Evolutionary conservation across 352 stramenopile species (phyloP).

Genomic region (Phytophthora quininea): DNA sequence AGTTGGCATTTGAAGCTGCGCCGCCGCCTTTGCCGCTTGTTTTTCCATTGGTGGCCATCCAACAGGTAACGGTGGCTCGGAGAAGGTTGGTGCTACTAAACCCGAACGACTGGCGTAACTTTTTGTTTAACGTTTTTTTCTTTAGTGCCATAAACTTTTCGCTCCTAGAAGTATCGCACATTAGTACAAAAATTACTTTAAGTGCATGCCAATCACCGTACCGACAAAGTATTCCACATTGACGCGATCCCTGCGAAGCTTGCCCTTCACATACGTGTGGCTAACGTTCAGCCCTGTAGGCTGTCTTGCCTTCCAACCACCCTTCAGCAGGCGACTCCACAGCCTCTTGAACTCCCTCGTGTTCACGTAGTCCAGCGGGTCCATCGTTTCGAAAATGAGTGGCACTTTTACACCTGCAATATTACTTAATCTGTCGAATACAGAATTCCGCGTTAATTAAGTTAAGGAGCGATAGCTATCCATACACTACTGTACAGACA

Average conservation of each 20-base stretch:
- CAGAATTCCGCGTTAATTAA: neutral
- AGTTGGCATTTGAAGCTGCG: neutral
- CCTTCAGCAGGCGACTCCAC: neutral
- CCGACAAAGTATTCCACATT: neutral
- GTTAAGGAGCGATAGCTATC: too few relatives aligned
- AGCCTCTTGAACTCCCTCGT: neutral
- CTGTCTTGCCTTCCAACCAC: neutral
- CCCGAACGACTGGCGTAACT: neutral
- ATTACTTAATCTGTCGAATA: neutral
- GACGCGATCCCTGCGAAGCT: neutral
- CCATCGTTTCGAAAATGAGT: neutral
- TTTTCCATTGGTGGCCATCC: neutral
- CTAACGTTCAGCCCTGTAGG: neutral
- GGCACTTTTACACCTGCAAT: neutral
- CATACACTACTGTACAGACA: too few relatives aligned
- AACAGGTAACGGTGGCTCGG: neutral
- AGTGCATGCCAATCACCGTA: neutral
- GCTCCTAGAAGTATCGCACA: neutral
- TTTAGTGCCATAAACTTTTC: neutral
- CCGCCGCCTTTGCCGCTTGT: neutral
- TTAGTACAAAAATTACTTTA: neutral
- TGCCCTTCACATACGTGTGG: neutral
- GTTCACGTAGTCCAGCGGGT: neutral
- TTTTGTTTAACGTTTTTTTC: too few relatives aligned
- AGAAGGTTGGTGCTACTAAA: neutral